Evolutionary conservation across 805 yeast genomes (phyloP).

Genomic region (Vanderwaltozyma yarrowii): DNA sequence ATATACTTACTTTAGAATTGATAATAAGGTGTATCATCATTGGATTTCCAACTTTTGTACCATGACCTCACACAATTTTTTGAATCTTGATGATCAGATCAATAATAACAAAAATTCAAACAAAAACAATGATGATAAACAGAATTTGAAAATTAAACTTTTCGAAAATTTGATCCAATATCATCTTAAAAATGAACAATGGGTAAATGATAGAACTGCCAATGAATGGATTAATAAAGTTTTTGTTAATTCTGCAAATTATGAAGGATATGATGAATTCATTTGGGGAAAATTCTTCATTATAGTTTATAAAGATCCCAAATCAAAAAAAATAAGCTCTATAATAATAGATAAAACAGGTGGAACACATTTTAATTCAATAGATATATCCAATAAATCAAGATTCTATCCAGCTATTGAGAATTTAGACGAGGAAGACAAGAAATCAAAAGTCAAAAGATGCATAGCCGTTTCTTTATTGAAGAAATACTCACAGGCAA

Average conservation of each 20-base stretch:
- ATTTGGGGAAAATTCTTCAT: slow-evolving; percentile 23
- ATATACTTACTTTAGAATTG: no score
- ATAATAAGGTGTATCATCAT: no score
- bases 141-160: neutral
- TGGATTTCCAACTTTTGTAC: no score
- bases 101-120: no score
- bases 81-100: neutral
- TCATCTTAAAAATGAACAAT: slow-evolving; percentile 1
- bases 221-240: slow-evolving; percentile 15
- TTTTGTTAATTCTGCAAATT: slow-evolving; percentile 16
- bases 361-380: slow-evolving; percentile 42
- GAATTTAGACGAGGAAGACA: slow-evolving; percentile 43
- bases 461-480: slow-evolving; percentile 68
- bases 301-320: slow-evolving; percentile 15
- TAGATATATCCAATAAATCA: slow-evolving; percentile 50
- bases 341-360: slow-evolving; percentile 59
- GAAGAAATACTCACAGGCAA: slow-evolving; percentile 53
- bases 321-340: slow-evolving; percentile 37
- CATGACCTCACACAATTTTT: no score
- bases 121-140: no score
- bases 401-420: slow-evolving; percentile 71
- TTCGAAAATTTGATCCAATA: slow-evolving; percentile 7
- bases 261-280: slow-evolving; percentile 16
- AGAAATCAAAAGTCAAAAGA: slow-evolving; percentile 51
- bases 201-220: slow-evolving; percentile 3